Conservation (phyloP, 768 basidiomycete genomes). For the Russula griseocarnosa region DNA sequence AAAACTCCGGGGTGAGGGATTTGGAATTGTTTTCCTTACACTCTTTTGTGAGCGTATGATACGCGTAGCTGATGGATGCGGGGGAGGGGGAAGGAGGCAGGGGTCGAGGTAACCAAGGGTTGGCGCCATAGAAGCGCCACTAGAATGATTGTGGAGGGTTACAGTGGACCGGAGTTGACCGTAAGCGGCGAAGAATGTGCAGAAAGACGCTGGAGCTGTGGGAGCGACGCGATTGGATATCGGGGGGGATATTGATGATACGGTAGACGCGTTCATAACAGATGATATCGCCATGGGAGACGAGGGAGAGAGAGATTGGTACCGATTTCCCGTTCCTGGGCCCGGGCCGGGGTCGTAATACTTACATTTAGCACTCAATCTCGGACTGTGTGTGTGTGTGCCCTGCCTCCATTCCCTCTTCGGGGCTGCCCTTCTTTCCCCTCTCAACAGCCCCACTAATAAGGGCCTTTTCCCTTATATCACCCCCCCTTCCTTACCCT, state of each 20-base stretch:
- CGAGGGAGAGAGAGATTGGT: not conserved
- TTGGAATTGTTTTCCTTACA: not conserved
- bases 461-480: conserved; percentile 22
- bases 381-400: conserved; percentile 9
- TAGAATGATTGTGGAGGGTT: conserved; percentile 20
- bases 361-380: conserved; percentile 15
- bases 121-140: conserved; percentile 22
- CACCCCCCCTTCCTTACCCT: conserved; percentile 22
- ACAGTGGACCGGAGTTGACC: conserved; percentile 17
- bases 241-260: not conserved
- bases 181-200: conserved; percentile 17
- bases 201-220: conserved; percentile 11
- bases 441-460: conserved; percentile 19
- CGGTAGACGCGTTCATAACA: conserved; percentile 12
- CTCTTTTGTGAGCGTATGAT: not conserved
- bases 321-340: conserved; percentile 14
- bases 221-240: conserved; percentile 9
- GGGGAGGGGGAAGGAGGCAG: not conserved
- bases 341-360: conserved; percentile 14
- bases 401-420: conserved; percentile 23
- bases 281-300: conserved; percentile 21
- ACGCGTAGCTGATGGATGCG: not conserved
- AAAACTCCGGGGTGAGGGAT: not conserved
- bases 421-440: conserved; percentile 16
- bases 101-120: conserved; percentile 6